A percentile compares a stretch with the other conserved stretches of the same genome.
phyloP scores from a whole-genome alignment of 116 monocot genomes.

The Zostera marina region DNA sequence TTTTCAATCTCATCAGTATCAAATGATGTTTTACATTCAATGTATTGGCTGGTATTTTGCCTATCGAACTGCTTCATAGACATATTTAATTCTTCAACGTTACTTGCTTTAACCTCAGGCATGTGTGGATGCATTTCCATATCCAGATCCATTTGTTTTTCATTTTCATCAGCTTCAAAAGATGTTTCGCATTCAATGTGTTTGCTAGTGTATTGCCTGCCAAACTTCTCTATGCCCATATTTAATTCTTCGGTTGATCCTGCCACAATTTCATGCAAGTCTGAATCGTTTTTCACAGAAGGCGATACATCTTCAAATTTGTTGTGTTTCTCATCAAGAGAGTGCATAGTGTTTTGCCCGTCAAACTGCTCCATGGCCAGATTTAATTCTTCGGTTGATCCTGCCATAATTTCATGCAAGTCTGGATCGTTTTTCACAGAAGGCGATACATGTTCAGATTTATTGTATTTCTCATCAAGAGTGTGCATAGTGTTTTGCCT shows the following conservation, averaged over 20 bases:
- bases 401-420: slow-evolving; percentile 14
- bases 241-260: background rate
- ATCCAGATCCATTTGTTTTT: background rate
- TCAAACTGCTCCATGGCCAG: background rate
- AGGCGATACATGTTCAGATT: slow-evolving; percentile 8
- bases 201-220: no score
- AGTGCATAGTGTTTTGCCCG: no score
- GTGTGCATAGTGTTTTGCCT: background rate
- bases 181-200: background rate
- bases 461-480: no score
- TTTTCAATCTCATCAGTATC: background rate
- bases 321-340: no score
- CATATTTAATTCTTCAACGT: background rate
- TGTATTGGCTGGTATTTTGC: slow-evolving; percentile 1
- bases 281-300: background rate
- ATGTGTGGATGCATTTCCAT: background rate
- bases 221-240: background rate
- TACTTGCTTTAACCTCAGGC: background rate
- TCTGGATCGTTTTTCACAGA: background rate
- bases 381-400: slow-evolving; percentile 4
- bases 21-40: background rate
- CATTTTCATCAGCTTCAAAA: background rate
- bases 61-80: background rate
- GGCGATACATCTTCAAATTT: background rate
- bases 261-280: background rate